Base-by-base conservation (phyloP, 331 rosid species). In the Stylosanthes scabra region DNA sequence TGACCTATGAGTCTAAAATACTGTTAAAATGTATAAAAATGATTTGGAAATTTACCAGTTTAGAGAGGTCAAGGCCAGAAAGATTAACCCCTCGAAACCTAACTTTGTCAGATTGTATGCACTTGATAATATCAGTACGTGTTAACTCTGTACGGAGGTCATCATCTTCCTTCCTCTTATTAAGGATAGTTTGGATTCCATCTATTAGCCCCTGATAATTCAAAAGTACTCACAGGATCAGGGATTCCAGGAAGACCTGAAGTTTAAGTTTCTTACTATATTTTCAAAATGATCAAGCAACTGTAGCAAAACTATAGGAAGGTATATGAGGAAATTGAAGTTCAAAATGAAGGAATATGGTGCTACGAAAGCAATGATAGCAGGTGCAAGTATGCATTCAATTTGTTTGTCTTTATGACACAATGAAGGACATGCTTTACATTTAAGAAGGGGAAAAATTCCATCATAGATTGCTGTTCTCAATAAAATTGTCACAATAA, bases 61-160 rank as follows among this genome's bases (percentile, higher is more conserved):
- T 89, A 4, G 98, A 93, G 63, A 93, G 98, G 84, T 93, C 96
- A 76, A 91, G 86, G 81, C 97, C 98, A 78, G 91, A 93, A 72
- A 91, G 97, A 75, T 93, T 91, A 81, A 93, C 90, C 60, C 98
- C 98, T 66, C 97, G 93, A 80, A 93, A 81, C 74, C 96, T 83
- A 60, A 88, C 97, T 89, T 56, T 88, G 67, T 86, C 89, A 71
- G 91, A 89, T 80, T 93, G 98, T 75, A 88, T 93, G 57, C 98
- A 93, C 85, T 86, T 93, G 87, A 93, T 91, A 71, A 93, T 91
- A 83, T 89, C 98, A 49, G 87, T 82, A 40, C 95, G 96, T 9
- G 95, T 86, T 75, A 93, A 80, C 74, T 93, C 98, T 25, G 96
- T 75, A 41, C 72, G 82, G 16, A 81, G 69, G 56, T 84, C 93